A percentile compares a stretch with the other conserved stretches of the same genome.
These are phyloP conservation scores for Coemansia sp. DNA, from an alignment of 192 early-diverging fungal species.

Conservation along the genomic window DNA sequence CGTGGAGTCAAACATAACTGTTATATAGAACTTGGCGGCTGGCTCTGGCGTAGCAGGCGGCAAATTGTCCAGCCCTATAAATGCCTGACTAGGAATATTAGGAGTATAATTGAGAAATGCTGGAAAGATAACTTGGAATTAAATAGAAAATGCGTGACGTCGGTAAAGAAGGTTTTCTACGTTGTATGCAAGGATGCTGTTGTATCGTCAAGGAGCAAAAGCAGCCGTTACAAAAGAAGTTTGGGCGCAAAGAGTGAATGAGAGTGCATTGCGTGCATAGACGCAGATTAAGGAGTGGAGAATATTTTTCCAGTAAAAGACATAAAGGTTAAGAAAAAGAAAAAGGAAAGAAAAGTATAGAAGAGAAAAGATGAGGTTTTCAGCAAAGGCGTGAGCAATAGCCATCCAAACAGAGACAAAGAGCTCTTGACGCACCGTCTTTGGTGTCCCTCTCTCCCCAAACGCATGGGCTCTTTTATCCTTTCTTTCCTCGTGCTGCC, in stretches of 20 bases:
- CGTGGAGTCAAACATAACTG: constrained; percentile 1
- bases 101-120: neutral
- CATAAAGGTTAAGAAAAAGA: neutral
- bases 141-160: constrained; percentile 3
- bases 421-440: too few species aligned
- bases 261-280: constrained; percentile 1
- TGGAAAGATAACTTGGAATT: neutral
- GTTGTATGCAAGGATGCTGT: neutral
- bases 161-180: neutral
- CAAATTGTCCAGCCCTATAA: neutral
- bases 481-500: constrained; percentile 3
- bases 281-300: neutral
- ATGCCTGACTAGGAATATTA: neutral
- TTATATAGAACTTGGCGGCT: neutral
- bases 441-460: neutral
- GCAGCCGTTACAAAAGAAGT: neutral
- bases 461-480: too few species aligned
- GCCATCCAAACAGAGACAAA: neutral
- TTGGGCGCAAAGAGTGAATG: neutral
- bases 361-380: neutral
- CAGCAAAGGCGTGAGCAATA: neutral
- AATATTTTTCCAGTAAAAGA: neutral
- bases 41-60: neutral
- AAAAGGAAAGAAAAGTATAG: neutral
- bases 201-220: neutral